These are phyloP conservation scores for Penicillium flavigenum DNA, from an alignment of 495 filamentous ascomycete genomes.

Conservation along the genomic window DNA sequence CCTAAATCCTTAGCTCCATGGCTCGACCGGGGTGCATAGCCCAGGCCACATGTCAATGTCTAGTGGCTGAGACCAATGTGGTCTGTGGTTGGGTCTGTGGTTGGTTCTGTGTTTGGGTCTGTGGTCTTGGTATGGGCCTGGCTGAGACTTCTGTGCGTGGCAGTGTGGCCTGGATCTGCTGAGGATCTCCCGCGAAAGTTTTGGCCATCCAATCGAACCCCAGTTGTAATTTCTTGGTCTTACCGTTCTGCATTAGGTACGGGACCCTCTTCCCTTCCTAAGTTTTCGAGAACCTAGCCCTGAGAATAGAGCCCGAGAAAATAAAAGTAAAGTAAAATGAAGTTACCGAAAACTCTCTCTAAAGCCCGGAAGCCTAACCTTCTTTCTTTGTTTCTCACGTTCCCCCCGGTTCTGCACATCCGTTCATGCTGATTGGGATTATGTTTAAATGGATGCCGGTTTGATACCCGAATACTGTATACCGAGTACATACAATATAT, in stretches of 20 bases:
- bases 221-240: conserved; percentile 1
- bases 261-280: conserved; percentile 26
- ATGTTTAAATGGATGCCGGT: neutral
- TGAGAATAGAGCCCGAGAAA: neutral
- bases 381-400: conserved; percentile 11
- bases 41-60: conserved; percentile 9
- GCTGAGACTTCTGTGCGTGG: conserved; percentile 4
- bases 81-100: neutral
- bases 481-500: too few relatives aligned
- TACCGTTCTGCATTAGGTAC: conserved; percentile 13
- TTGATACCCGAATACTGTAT: too few relatives aligned
- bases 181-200: conserved; percentile 50
- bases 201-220: conserved; percentile 32
- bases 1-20: conserved; percentile 1
- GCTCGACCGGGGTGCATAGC: conserved; percentile 8
- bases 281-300: neutral
- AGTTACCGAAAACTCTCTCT: conserved; percentile 27
- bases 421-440: conserved; percentile 20
- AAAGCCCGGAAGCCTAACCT: conserved; percentile 17
- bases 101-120: neutral
- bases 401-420: conserved; percentile 19
- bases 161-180: conserved; percentile 36
- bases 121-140: neutral
- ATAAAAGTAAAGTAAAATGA: conserved; percentile 10
- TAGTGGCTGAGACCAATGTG: neutral